Evolutionary conservation across 1,284 basidiomycete genomes (phyloP), one percentile per base, ranked within the genome.

Genomic region (Psilocybe mexicana): DNA sequence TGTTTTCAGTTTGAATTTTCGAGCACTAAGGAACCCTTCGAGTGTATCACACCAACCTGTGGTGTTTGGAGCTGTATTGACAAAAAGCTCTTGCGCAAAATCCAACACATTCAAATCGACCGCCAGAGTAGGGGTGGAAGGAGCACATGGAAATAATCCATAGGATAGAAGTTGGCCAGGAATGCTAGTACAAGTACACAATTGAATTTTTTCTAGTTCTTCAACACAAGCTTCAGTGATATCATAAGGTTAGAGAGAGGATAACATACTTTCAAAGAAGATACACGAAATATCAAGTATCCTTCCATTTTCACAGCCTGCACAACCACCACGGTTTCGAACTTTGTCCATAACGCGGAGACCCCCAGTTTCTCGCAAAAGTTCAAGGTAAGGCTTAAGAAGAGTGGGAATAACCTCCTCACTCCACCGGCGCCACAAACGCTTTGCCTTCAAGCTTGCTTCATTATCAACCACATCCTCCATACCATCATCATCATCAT

Each of bases 1-100:
- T 12, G 48, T 60, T 18, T 8, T 38, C 3, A 60, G 49, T 33
- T 56, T 55, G 50, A 52, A 60, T 23, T 53, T 56, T n/a, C 44
- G 28, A 28, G 48, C 26, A 42, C 40, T 43, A 11, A 60, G 50
- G 43, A 60, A 60, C 10, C 33, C 43, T 38, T 60, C 58, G 3
- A 60, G 24, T 1, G 54, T 60, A 14, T 60, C 49, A 48, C 58
- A 60, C 58, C 58, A 60, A 24, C 49, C 58, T 33, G 58, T 60
- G 25, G 49, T 55, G 47, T 60, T 60, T 4, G 58, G 58, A 6
- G 54, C 58, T 12, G 54, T 35, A 56, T 60, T 60, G 18, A 55
- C 54, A 47, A 60, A 60, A 2, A 60, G 36, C 12, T 43, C 49
- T 24, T 26, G 10, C 1, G 50, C 58, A 52, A 60, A 60, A n/a